Evolutionary conservation across 176 grass and related monocot species (phyloP).

Genomic region (Tuctoria greenei): DNA sequence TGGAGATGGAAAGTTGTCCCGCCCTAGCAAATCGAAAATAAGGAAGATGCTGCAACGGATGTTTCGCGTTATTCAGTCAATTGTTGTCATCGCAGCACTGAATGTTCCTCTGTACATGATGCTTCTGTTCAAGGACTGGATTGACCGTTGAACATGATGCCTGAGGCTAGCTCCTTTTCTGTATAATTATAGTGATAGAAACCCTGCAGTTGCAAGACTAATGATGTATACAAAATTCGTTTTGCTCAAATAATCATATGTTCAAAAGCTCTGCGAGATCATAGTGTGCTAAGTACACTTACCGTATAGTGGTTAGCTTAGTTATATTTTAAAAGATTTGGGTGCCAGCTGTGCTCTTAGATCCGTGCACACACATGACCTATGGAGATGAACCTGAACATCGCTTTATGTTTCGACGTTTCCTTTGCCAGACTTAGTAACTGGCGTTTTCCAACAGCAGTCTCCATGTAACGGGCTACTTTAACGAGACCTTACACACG

Average conservation of each 20-base stretch:
- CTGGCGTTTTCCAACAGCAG: too few species aligned
- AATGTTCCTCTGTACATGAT: conserved; percentile 98
- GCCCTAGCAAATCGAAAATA: conserved; percentile 49
- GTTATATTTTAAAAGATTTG: too few species aligned
- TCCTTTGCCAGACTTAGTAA: too few species aligned
- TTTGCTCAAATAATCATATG: conserved; percentile 1
- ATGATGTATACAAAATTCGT: neutral
- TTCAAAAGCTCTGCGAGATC: neutral
- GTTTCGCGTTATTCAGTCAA: conserved; percentile 71
- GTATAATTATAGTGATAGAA: conserved; percentile 17
- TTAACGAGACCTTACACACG: too few species aligned
- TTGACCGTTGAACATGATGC: conserved; percentile 51
- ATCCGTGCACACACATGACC: too few species aligned
- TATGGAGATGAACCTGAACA: too few species aligned
- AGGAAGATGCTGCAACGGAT: conserved; percentile 64
- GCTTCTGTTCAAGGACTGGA: conserved; percentile 97
- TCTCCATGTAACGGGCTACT: too few species aligned
- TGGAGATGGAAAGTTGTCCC: conserved; percentile 61
- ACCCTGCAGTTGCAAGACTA: neutral
- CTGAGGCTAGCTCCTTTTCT: neutral
- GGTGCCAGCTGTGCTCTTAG: too few species aligned
- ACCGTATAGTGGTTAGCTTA: neutral
- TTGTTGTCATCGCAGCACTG: conserved; percentile 65
- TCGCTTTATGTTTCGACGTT: too few species aligned
- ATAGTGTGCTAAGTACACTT: neutral